Conservation (phyloP, 176 grass and related monocot species). For the Leersia perrieri region DNA sequence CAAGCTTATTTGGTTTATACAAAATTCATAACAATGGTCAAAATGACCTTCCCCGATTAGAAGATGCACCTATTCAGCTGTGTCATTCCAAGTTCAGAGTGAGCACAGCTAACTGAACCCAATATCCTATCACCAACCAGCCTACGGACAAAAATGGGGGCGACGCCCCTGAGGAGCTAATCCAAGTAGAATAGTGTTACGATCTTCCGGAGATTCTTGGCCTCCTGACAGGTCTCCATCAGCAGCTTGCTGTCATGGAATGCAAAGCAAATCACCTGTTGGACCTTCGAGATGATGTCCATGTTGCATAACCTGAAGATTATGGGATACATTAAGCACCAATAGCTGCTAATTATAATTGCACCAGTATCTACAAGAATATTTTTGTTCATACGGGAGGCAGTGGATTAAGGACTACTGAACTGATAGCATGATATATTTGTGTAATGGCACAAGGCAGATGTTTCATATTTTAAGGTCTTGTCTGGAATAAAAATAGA, state of each 20-base stretch:
- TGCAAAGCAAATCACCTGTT: constrained; percentile 94
- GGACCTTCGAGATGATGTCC: constrained; percentile 96
- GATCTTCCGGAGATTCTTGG: constrained; percentile 92
- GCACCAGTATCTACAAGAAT: not conserved
- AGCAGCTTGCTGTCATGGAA: constrained; percentile 96
- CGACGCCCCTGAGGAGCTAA: constrained; percentile 33
- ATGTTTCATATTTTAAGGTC: not conserved
- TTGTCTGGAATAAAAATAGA: not conserved
- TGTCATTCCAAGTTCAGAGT: constrained; percentile 2
- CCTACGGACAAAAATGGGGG: constrained; percentile 44
- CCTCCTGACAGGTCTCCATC: constrained; percentile 97
- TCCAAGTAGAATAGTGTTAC: constrained; percentile 99
- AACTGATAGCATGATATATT: not conserved
- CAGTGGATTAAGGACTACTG: not conserved
- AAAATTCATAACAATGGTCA: constrained; percentile 57
- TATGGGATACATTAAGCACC: not conserved
- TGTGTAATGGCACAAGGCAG: not conserved
- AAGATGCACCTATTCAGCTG: constrained; percentile 24
- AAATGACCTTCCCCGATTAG: constrained; percentile 22
- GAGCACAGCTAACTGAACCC: constrained; percentile 31
- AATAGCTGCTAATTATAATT: not conserved
- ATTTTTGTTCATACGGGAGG: not conserved
- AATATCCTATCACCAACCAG: constrained; percentile 18
- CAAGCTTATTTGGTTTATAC: constrained; percentile 45
- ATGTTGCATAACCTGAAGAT: constrained; percentile 96